Base-by-base conservation (phyloP, 108 stramenopile species). In the Nannochloropsis salina region DNA sequence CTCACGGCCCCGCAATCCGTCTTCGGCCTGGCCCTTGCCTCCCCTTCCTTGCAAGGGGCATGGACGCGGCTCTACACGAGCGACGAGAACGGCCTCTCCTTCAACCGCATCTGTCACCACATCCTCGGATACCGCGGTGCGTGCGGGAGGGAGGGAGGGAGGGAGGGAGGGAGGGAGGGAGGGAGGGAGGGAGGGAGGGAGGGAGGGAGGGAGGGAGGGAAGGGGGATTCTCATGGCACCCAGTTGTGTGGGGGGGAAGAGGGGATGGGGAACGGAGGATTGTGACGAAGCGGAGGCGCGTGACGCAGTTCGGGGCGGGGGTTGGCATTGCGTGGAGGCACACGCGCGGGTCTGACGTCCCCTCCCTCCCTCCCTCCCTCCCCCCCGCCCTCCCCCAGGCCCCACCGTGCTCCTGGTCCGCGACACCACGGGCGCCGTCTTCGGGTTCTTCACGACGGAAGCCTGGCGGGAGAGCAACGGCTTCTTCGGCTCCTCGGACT, bases 11-110 rank as follows among this genome's bases (percentile, higher is more conserved):
- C 47, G 47, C 10, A 51, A 9, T 12, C 47, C 47, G n/a, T 88
- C 6, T 88, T 88, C 42, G 87, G 84, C 21, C 86, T 89, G 84
- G 89, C 89, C 43, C 43, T 89, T 5, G 85, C 84, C 11, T 42
- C 44, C 21, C 84, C 44, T 61, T 40, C 40, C 21, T 61, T 88
- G 47, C 89, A 89, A 81, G 89, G 89, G 2, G 81, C 84, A 8
- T 89, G 89, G 89, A 80, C 85, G 87, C 80, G 87, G 80, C 81
- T 89, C 44, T 89, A 85, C 43, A 89, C 87, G n/a, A 89, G 85
- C 80, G 87, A 89, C 21, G 87, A 89, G 84, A 86, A 89, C 20
- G 89, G 89, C 40, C 42, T 89, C 80, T 84, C 83, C 10, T 89
- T 89, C 74, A 89, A 89, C 85, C 85, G 89, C 2, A 74, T 74